phyloP scores from a whole-genome alignment of 2,329 filamentous ascomycete genomes.

The Fusarium secorum region DNA sequence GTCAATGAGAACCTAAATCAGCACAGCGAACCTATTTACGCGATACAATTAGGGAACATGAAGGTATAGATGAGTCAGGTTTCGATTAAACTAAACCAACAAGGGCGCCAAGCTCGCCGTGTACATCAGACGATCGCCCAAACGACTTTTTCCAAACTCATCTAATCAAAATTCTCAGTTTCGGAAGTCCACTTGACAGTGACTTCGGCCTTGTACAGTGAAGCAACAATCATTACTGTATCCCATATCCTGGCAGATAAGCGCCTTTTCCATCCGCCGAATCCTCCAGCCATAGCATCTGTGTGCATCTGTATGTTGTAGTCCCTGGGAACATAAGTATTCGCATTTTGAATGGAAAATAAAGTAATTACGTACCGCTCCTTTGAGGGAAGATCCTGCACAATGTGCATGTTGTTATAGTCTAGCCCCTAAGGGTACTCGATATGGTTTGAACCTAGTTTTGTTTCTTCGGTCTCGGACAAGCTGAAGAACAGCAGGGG shows the following conservation, averaged over 20 bases:
- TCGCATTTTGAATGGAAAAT: fast-evolving
- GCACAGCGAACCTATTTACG: neutral
- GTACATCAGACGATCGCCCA: fast-evolving
- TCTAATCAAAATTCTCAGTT: neutral
- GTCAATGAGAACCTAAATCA: neutral
- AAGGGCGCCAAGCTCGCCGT: too few relatives aligned
- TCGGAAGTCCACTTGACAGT: neutral
- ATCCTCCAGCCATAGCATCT: too few relatives aligned
- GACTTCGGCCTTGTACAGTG: neutral
- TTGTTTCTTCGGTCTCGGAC: neutral
- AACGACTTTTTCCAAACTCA: neutral
- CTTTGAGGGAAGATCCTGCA: neutral
- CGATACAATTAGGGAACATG: fast-evolving
- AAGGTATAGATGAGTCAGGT: neutral
- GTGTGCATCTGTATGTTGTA: neutral
- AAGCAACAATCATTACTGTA: neutral
- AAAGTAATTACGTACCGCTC: too few relatives aligned
- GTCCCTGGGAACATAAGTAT: fast-evolving
- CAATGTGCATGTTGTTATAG: neutral
- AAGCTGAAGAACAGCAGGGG: neutral
- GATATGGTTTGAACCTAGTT: neutral
- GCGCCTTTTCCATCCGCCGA: neutral
- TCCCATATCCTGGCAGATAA: neutral
- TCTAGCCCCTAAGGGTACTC: neutral
- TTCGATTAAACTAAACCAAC: neutral